Conservation (phyloP, 2,329 filamentous ascomycete genomes). For the Erysiphe neolycopersici region DNA sequence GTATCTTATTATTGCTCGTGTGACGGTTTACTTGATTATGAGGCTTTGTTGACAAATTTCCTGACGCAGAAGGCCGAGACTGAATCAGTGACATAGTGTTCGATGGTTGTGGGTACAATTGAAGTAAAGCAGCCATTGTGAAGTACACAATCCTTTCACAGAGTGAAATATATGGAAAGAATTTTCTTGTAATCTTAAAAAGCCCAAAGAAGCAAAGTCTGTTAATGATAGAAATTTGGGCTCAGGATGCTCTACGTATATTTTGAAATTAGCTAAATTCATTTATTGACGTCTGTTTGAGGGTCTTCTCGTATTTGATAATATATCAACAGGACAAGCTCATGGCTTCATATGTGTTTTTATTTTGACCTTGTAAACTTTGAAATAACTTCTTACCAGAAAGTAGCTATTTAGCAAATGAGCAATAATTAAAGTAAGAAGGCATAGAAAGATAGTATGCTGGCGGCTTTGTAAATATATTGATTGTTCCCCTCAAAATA, state of each 20-base stretch:
- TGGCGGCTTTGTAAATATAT: too few species aligned
- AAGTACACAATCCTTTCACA: neutral
- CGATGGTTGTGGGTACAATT: slow-evolving; percentile 53
- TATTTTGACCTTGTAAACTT: too few species aligned
- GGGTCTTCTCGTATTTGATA: neutral
- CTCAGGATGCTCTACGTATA: neutral
- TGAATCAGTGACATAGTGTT: slow-evolving; percentile 47
- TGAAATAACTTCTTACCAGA: too few species aligned
- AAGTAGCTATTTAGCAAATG: too few species aligned
- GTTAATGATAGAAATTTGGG: neutral
- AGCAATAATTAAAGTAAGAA: too few species aligned
- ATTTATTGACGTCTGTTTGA: neutral
- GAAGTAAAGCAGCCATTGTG: slow-evolving; percentile 57
- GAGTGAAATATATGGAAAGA: neutral
- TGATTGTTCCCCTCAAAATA: neutral
- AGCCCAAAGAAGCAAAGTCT: neutral
- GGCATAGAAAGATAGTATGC: too few species aligned
- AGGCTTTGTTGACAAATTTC: slow-evolving; percentile 16
- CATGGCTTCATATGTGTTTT: too few species aligned
- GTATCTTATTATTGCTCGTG: slow-evolving; percentile 13
- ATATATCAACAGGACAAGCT: too few species aligned
- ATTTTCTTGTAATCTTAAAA: neutral
- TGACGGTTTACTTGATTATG: slow-evolving; percentile 17
- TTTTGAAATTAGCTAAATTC: neutral
- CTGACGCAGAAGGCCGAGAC: slow-evolving; percentile 37